Base-by-base conservation (phyloP, 192 early-diverging fungal genomes). In the Podila epigama region DNA sequence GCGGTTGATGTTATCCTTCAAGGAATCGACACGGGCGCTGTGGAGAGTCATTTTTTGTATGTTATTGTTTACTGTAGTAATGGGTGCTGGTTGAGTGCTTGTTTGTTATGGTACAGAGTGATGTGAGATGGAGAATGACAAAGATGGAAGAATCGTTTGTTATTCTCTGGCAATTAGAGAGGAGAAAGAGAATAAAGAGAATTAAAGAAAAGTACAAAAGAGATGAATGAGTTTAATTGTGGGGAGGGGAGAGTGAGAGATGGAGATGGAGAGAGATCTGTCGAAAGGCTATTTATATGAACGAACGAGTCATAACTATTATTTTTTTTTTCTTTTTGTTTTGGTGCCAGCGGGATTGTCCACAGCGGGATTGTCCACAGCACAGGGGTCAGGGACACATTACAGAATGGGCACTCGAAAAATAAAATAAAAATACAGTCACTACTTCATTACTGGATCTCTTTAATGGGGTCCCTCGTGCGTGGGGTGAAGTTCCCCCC, bases 1-100 rank as follows among this genome's bases (percentile, higher is more conserved):
- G 37, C 91, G 83, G 18, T 84, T 81, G 55, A 94, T 89, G 55
- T 84, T 82, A 28, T 82, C 80, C 34, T 60, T 67, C 51, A 85
- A 60, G 53, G 79, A 79, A 10, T 79, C 68, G 60, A 84, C 34
- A 65, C 86, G 81, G 63, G 84, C 84, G 59, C 69, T 69, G 35
- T 83, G 66, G 5, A 70, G 29, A 39, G 77, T 53, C 82, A 70
- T 81, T 70, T 69, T 31, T 31, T 60, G 68, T 51, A 27, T 54
- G 13, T 40, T 20, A 52, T 18, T 66, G 35, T 63, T 42, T 59
- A 48, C 29, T 53, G 51, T 36, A 34, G 2, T 31, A 32, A 35
- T n/a, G 28, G 55, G 12, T 33, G 53, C 13, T 34, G 35, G 16
- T 25, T 58, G 56, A 11, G 37, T 20, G 18, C 16, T 33, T 32